Evolutionary conservation across 129 eudicot genomes (phyloP), one percentile per base, ranked within the genome.

Genomic region (Saposhnikovia divaricata): DNA sequence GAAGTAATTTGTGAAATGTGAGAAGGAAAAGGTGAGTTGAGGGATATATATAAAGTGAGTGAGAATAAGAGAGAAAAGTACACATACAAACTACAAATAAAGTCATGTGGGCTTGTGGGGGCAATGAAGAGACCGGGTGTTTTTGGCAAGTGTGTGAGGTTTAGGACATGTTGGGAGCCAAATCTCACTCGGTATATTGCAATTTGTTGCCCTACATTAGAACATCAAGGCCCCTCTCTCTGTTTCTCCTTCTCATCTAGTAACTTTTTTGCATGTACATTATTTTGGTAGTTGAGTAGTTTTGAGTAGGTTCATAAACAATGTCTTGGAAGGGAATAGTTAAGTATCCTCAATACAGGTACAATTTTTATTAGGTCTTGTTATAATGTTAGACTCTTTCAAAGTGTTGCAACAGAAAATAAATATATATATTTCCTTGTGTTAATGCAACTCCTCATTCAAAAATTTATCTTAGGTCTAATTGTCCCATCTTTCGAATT

Each of bases 151-250:
- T 59, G 80, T 79, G 85, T 84, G 84, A 80, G 76, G 45, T 83
- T 31, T 72, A 82, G 80, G 80, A 90, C 85, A 82, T 78, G 85
- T 69, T 86, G 80, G 81, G 83, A 83, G 79, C 84, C 81, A 84
- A 82, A 76, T 72, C 59, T 74, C 82, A 75, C 81, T 73, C 85
- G 66, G 72, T 78, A 84, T 82, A 80, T 82, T 63, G 65, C 79
- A 66, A 19, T 78, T 77, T 89, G 91, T 84, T 89, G 89, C 87
- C 71, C 80, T 87, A 82, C 80, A 53, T 70, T 80, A 73, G 27
- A 87, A 89, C 96, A 89, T 79, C 76, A 25, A 76, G 92, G 83
- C 75, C 89, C 90, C 84, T 70, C 16, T 37, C n/a, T 69, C 44
- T 16, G 10, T 13, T 53, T 65, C 69, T 72, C 80, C 9, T 0